Conservation (phyloP, 2,329 filamentous ascomycete genomes). For the Aspergillus neotritici region DNA sequence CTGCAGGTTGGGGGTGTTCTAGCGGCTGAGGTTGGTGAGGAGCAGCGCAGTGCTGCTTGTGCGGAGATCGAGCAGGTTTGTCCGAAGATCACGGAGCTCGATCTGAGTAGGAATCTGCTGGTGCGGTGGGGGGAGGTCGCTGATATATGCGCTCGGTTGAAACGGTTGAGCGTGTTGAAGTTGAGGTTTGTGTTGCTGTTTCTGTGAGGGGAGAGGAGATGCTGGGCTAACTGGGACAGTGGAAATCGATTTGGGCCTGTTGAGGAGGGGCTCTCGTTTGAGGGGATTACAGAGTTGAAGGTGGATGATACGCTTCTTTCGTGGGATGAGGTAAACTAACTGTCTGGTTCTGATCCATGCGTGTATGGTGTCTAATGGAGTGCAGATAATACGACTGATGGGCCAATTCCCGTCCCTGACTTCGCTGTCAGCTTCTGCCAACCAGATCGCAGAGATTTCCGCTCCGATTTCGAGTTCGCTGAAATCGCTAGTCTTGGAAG, state of each 20-base stretch:
- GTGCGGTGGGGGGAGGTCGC: constrained; percentile 61
- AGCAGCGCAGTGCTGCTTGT: constrained; percentile 23
- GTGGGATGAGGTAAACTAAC: constrained; percentile 58
- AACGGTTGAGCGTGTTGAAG: constrained; percentile 60
- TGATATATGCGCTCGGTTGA: constrained; percentile 64
- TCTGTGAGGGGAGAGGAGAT: background rate
- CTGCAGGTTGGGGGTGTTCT: constrained; percentile 52
- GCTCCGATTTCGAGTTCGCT: constrained; percentile 31
- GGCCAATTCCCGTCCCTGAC: constrained; percentile 32
- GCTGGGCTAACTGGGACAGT: constrained; percentile 41
- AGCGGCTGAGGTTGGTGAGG: constrained; percentile 16
- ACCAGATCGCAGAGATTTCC: constrained; percentile 30
- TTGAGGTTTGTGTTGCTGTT: constrained; percentile 57
- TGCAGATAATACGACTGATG: constrained; percentile 31
- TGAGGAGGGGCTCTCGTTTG: constrained; percentile 40
- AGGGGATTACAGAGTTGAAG: constrained; percentile 54
- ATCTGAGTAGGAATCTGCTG: constrained; percentile 80
- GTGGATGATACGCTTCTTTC: constrained; percentile 62
- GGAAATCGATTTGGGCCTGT: constrained; percentile 61
- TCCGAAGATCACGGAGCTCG: constrained; percentile 63
- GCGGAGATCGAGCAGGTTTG: constrained; percentile 52
- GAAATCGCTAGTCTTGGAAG: constrained; percentile 45
- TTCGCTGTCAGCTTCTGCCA: constrained; percentile 32
- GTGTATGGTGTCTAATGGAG: constrained; percentile 3
- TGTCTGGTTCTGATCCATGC: background rate